Base-by-base conservation (phyloP, 1,284 basidiomycete species). In the Rhodotorula sp. region DNA sequence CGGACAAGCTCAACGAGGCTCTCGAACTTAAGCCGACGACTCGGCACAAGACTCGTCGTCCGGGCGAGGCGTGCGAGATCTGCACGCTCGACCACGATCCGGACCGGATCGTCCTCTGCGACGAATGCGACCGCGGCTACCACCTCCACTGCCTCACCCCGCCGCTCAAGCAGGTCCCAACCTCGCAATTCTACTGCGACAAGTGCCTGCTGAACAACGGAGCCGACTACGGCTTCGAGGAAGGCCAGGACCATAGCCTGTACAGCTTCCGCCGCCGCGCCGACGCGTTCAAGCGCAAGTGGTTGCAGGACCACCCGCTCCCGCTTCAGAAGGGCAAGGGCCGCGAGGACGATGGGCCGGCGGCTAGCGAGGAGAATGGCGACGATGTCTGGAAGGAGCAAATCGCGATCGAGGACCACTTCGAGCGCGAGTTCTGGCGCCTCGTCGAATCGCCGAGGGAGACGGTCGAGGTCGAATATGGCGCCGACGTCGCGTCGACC, bases 161-260 rank as follows among this genome's bases (percentile, higher is more conserved):
- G 5, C 93, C 94, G 29, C 82, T 99, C 57, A 82, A 85, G 4
- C 83, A 84, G 8, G 90, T 98, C 64, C 95, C 96, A 4, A 90
- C 89, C 74, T 91, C 93, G 66, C 90, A 95, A 62, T 99, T 96
- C 95, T 98, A 89, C 81, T 99, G 96, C 80, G 91, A 92, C 76
- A 88, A 89, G 2, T 99, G 96, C 79, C 84, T 99, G 24, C 87
- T 94, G 55, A 90, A 89, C 36, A 96, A 92, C 0, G 94, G 95
- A n/a, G 92, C 92, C 67, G 96, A 98, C 81, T 99, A 92, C 78
- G 96, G 96, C 53, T 99, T 99, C 78, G 95, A 98, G 77, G 95
- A 98, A 78, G 96, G 96, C 64, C 90, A 98, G 80, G 94, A 97
- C 75, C 95, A 99, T 80, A 89, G 88, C 72, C 84, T 99, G 54